Base-by-base conservation (phyloP, 2,329 filamentous ascomycete species). In the Fusarium sp. region DNA sequence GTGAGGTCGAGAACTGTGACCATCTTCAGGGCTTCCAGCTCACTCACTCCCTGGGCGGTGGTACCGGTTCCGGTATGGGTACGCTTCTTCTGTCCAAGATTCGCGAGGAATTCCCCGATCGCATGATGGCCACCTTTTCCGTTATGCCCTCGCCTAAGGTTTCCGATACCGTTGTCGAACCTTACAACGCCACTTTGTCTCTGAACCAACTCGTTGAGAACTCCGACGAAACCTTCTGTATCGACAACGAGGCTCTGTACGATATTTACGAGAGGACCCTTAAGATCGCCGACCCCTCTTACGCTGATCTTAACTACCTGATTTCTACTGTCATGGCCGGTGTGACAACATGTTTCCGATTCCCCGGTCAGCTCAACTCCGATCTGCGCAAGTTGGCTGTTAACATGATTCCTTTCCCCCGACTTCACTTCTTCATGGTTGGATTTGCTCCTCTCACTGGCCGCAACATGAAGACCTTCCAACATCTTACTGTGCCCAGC, bases 371-470 rank as follows among this genome's bases (percentile, higher is more conserved):
- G 89, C 92, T 99, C 75, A 99, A 99, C 92, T 99, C 96, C 80
- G 96, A 99, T 83, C 93, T 99, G 76, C 94, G 96, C 87, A 99
- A 99, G 89, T 86, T 99, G 80, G 96, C 96, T 76, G 96, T 99
- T 84, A 99, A 99, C 93, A 98, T 99, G 89, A 96, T 99, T 85
- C 96, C 96, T 68, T 99, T 99, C 92, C 96, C 96, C 76, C 96
- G 96, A 93, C 93, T 99, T 71, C 96, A 99, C 86, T 99, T 99
- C 91, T 99, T 99, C 92, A 99, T 99, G 96, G 96, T 99, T 82
- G 96, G 96, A 82, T 98, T 98, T 83, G 95, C 96, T 84, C 96
- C 96, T 81, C 90, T 99, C 79, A 98, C 96, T 81, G 97, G 93
- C 81, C 83, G 84, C 69, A 84, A 84, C 78, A 91, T 94, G 75